Conservation (phyloP, 1,139 yeast species). For the Casaregolazyma lundiana region DNA sequence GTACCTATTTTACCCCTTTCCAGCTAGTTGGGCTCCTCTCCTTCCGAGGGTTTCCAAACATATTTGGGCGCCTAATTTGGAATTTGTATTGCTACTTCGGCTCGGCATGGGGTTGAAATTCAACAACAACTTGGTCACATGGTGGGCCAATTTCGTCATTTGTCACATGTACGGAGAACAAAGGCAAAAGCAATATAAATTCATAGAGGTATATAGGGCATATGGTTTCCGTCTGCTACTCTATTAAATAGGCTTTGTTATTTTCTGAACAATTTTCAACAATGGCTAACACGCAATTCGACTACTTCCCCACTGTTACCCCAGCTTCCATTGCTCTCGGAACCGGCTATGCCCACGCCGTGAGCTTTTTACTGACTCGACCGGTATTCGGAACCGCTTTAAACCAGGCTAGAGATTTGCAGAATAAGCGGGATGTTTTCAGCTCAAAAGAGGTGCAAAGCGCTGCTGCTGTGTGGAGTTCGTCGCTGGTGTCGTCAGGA, state of each 20-base stretch:
- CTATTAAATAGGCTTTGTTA: not conserved
- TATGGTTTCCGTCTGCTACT: not conserved
- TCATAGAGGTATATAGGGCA: conserved; percentile 1
- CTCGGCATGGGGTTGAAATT: no score
- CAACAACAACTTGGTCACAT: not conserved
- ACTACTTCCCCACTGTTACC: conserved; percentile 22
- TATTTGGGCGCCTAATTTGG: not conserved
- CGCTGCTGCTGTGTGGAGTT: conserved; percentile 34
- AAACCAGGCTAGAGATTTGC: conserved; percentile 34
- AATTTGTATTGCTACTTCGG: not conserved
- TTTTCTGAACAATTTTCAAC: not conserved
- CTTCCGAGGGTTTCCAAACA: no score
- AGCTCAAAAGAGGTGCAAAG: conserved; percentile 37
- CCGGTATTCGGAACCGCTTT: conserved; percentile 40
- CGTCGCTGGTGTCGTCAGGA: conserved; percentile 35
- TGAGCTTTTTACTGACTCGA: conserved; percentile 34
- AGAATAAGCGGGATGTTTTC: conserved; percentile 34
- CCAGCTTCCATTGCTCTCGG: conserved; percentile 39
- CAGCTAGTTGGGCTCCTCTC: no score
- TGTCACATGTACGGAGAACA: conserved; percentile 1
- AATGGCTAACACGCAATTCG: conserved; percentile 11
- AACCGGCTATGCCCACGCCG: conserved; percentile 37
- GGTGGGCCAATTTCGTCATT: not conserved
- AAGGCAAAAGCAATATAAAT: conserved; percentile 1
- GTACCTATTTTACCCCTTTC: no score